phyloP scores from a whole-genome alignment of 176 grass and related monocot genomes.

The Avena insularis region DNA sequence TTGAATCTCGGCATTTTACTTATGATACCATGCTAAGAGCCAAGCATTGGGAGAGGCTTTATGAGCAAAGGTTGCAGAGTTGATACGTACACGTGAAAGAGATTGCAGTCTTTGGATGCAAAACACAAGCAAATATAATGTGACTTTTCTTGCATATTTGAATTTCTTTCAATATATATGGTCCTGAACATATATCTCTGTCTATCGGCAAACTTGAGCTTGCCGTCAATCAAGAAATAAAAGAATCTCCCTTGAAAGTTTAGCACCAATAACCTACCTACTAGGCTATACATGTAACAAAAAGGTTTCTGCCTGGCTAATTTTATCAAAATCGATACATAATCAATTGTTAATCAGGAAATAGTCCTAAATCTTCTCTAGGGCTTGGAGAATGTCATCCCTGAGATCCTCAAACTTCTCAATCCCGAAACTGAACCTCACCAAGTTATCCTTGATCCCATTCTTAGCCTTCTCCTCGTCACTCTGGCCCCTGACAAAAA shows the following conservation, averaged over 20 bases:
- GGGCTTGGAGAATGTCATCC: slow-evolving; percentile 61
- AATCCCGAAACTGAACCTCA: slow-evolving; percentile 67
- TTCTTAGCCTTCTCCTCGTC: slow-evolving; percentile 49
- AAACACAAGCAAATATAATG: too few relatives aligned
- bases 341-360: not conserved
- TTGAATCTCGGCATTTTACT: too few relatives aligned
- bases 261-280: not conserved
- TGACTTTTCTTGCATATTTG: not conserved
- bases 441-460: slow-evolving; percentile 58
- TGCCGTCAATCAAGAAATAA: not conserved
- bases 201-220: not conserved
- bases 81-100: too few relatives aligned
- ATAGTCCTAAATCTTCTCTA: slow-evolving; percentile 46
- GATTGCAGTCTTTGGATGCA: too few relatives aligned
- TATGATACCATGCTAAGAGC: too few relatives aligned
- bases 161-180: not conserved
- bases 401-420: slow-evolving; percentile 66
- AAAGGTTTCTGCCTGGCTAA: not conserved
- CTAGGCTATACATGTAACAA: not conserved
- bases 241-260: not conserved
- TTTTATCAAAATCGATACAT: not conserved
- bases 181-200: not conserved
- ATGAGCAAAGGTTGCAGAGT: too few relatives aligned
- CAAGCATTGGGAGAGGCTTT: too few relatives aligned
- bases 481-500: slow-evolving; percentile 7